phyloP scores from a whole-genome alignment of 768 basidiomycete species.

The Mycena galopus region DNA sequence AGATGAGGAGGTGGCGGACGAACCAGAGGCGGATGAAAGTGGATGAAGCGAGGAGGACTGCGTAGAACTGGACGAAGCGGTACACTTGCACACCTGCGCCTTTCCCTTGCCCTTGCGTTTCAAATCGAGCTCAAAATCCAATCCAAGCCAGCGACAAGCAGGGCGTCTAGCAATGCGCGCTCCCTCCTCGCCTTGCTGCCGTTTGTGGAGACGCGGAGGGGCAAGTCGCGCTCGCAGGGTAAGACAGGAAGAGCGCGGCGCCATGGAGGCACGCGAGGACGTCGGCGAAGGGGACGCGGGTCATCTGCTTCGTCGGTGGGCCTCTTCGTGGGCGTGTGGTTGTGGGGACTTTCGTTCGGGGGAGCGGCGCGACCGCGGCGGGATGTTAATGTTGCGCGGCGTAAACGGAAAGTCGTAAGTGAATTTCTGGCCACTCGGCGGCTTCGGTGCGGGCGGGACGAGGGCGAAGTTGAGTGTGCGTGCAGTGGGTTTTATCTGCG shows the following conservation, averaged over 20 bases:
- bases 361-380: not conserved
- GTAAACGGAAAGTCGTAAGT: constrained; percentile 37
- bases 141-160: constrained; percentile 16
- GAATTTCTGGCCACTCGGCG: constrained; percentile 23
- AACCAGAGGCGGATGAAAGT: constrained; percentile 23
- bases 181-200: constrained; percentile 17
- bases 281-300: constrained; percentile 30
- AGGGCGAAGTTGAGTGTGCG: constrained; percentile 35
- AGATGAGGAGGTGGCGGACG: constrained; percentile 22
- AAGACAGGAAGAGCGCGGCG: constrained; percentile 29
- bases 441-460: constrained; percentile 26
- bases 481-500: constrained; percentile 31
- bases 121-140: not conserved
- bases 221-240: constrained; percentile 17
- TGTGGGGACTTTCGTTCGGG: not conserved
- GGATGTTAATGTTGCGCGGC: constrained; percentile 17
- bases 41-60: constrained; percentile 9
- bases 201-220: not conserved
- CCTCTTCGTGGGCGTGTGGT: not conserved
- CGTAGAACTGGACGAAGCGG: not conserved
- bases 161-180: constrained; percentile 22
- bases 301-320: not conserved
- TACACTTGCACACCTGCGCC: constrained; percentile 1
- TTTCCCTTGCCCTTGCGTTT: constrained; percentile 27
- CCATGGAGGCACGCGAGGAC: constrained; percentile 36